Conservation (phyloP, 352 stramenopile genomes). For the Globisporangium mamillatum region DNA sequence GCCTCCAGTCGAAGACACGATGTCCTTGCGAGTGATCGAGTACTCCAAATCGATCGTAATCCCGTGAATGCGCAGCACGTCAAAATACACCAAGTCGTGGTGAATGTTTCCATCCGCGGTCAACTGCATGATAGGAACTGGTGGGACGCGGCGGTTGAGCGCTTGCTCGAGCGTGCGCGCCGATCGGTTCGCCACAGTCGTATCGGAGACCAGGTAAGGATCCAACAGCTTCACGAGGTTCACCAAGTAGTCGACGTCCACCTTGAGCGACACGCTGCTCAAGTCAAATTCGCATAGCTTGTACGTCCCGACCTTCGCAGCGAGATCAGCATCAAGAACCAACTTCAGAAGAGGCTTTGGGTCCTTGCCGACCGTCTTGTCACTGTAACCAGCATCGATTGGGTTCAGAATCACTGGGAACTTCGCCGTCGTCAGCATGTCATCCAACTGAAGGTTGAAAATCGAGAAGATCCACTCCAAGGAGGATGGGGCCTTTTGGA, state of each 20-base stretch:
- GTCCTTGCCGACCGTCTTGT: constrained; percentile 58
- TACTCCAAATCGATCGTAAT: constrained; percentile 79
- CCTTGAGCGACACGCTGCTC: constrained; percentile 67
- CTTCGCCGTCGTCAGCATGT: constrained; percentile 79
- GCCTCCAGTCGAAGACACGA: constrained; percentile 58
- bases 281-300: constrained; percentile 79
- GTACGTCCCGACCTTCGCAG: constrained; percentile 76
- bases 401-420: constrained; percentile 86
- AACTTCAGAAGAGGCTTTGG: constrained; percentile 66
- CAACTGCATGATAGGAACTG: constrained; percentile 52
- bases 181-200: constrained; percentile 55
- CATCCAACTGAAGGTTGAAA: constrained; percentile 80
- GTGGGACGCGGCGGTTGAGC: constrained; percentile 54
- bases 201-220: constrained; percentile 70
- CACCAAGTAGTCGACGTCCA: constrained; percentile 85
- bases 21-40: constrained; percentile 82
- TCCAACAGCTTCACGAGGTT: constrained; percentile 81
- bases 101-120: constrained; percentile 68
- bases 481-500: constrained; percentile 69
- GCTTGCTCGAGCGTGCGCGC: constrained; percentile 58
- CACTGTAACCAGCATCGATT: constrained; percentile 74
- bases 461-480: constrained; percentile 76
- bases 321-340: constrained; percentile 69
- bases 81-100: constrained; percentile 81
- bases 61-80: constrained; percentile 70